Conservation (phyloP, 345 rosid species). For the Camelina sativa region DNA sequence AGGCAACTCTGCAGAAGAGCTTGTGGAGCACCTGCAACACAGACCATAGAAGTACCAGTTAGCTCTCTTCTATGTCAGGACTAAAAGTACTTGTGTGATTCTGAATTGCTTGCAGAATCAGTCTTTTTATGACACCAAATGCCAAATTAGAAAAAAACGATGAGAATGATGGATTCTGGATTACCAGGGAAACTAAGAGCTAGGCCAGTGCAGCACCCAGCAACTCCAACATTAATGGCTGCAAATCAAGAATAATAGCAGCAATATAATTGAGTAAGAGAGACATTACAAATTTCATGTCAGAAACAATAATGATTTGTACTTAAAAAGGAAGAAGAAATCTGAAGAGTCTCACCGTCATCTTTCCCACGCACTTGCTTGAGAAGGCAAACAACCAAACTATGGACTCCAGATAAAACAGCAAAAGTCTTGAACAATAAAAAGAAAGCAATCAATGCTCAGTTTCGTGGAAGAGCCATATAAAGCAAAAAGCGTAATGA, state of each 20-base stretch:
- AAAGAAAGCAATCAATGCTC: conserved; percentile 24
- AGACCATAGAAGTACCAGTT: neutral
- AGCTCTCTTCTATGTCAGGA: neutral
- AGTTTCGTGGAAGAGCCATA: conserved; percentile 1
- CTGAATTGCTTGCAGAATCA: no score
- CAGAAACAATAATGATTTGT: neutral
- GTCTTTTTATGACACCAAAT: no score
- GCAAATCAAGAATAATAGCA: no score
- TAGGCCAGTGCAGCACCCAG: conserved; percentile 91
- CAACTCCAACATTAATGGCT: conserved; percentile 90
- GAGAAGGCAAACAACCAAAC: conserved; percentile 55
- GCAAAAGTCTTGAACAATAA: conserved; percentile 58
- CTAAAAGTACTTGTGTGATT: no score
- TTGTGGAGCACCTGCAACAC: conserved; percentile 71
- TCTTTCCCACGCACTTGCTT: conserved; percentile 92
- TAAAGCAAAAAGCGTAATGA: conserved; percentile 4
- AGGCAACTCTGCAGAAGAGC: conserved; percentile 77
- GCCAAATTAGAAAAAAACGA: neutral
- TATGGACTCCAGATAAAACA: conserved; percentile 48
- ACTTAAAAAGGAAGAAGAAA: neutral
- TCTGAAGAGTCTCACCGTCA: conserved; percentile 64
- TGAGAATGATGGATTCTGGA: neutral
- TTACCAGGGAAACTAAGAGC: conserved; percentile 90
- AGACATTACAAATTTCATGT: conserved; percentile 17
- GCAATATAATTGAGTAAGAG: no score